A percentile compares a stretch with the other conserved stretches of the same genome.
Conservation (phyloP, 2,329 filamentous ascomycete species). For the Fusarium kyushuense region DNA sequence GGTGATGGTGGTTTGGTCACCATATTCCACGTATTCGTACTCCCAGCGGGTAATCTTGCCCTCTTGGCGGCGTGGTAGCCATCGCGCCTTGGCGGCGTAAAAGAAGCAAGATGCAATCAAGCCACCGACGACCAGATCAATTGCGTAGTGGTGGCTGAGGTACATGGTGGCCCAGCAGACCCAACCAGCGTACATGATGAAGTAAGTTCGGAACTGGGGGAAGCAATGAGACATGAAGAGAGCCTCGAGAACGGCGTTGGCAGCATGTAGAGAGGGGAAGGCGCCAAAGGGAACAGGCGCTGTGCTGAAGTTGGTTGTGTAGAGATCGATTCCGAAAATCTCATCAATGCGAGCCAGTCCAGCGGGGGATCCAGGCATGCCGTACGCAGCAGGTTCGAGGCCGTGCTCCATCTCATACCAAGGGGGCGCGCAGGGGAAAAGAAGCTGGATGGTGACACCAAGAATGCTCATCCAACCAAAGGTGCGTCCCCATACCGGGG, state of each 20-base stretch:
- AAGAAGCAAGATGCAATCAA: conserved; percentile 82
- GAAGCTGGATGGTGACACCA: conserved; percentile 87
- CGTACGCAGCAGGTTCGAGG: conserved; percentile 90
- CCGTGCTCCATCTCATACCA: conserved; percentile 98
- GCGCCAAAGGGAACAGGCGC: conserved; percentile 94
- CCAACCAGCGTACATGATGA: conserved; percentile 88
- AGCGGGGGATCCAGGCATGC: conserved; percentile 88
- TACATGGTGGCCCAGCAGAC: conserved; percentile 99
- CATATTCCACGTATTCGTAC: conserved; percentile 91
- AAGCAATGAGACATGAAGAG: conserved; percentile 95
- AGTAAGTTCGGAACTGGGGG: conserved; percentile 82
- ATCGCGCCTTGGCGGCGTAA: conserved; percentile 83
- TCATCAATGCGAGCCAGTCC: conserved; percentile 89
- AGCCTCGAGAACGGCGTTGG: conserved; percentile 87
- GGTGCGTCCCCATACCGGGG: conserved; percentile 84
- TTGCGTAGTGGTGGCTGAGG: conserved; percentile 94
- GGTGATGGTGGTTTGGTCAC: conserved; percentile 65
- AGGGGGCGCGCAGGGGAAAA: conserved; percentile 93
- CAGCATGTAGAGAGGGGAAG: conserved; percentile 93
- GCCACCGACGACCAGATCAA: conserved; percentile 89
- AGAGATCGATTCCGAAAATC: conserved; percentile 91
- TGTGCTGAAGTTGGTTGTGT: conserved; percentile 90
- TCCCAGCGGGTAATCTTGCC: conserved; percentile 94
- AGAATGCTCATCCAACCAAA: conserved; percentile 94
- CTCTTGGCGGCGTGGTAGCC: conserved; percentile 82